Evolutionary conservation across 2,329 filamentous ascomycete species (phyloP), one percentile per base, ranked within the genome.

Genomic region (Phoma herbarum): DNA sequence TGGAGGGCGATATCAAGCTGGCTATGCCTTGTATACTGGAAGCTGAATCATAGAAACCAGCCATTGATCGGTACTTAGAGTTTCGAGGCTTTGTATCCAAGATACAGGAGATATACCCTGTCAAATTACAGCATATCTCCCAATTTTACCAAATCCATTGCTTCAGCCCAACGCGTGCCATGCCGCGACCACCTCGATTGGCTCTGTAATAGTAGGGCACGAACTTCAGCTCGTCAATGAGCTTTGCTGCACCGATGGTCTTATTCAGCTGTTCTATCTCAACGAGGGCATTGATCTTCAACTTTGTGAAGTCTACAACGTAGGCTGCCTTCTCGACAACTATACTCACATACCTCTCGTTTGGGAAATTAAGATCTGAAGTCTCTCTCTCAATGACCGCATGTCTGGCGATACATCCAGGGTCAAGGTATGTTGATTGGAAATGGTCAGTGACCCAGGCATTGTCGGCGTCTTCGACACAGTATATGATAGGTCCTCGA

Each of bases 401-500:
- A 11, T 46, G 39, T 2, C 37, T 37, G 10, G 4, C 9, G 14
- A 52, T 29, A 22, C 42, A 46, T 29, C 8, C 16, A 20, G 50
- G 42, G 9, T 45, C 29, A 3, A 52, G 18, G 25, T 47, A 45
- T 39, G 39, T 29, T 9, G 47, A 58, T 35, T 31, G 22, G 39
- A 53, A 86, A 68, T 87, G 84, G 63, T 86, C 80, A 1, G 75
- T 65, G 49, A 84, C 85, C 83, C 83, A 86, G 0, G 73, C 33
- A 56, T 88, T 86, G 64, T 88, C 85, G 7, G 79, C 66, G 54
- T 88, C 86, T 66, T 89, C 86, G 4, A 84, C 79, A 57, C 85
- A 88, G 70, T 88, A 88, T 5, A 88, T 76, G 6, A 88, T 67
- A 0, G 86, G 86, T 0, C 86, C 86, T 4, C 85, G 79, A 2